Conservation (phyloP, 1,284 basidiomycete species). For the Pseudozyma sp. region DNA sequence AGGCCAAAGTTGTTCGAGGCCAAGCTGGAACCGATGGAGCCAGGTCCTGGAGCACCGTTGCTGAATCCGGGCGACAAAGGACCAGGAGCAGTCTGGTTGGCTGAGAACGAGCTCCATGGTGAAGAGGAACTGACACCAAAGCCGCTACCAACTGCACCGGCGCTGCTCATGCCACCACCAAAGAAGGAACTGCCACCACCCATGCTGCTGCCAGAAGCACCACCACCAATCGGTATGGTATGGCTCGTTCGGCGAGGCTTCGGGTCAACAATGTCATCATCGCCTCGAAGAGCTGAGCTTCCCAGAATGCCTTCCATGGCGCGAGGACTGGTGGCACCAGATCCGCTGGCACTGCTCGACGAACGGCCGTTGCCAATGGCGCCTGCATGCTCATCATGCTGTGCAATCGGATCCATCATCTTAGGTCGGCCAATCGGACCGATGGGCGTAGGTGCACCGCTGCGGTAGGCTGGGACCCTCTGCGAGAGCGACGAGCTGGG, state of each 20-base stretch:
- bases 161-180: constrained; percentile 25
- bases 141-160: constrained; percentile 37
- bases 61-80: constrained; percentile 39
- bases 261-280: constrained; percentile 67
- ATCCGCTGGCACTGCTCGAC: constrained; percentile 47
- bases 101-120: constrained; percentile 50
- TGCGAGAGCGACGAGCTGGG: constrained; percentile 50
- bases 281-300: constrained; percentile 66
- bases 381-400: constrained; percentile 40
- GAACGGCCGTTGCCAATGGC: constrained; percentile 43
- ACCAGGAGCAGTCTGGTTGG: constrained; percentile 39
- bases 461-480: constrained; percentile 40
- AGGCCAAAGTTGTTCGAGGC: constrained; percentile 29
- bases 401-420: constrained; percentile 37
- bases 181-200: constrained; percentile 45
- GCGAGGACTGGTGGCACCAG: constrained; percentile 42
- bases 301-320: constrained; percentile 65
- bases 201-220: constrained; percentile 35
- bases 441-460: constrained; percentile 54
- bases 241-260: constrained; percentile 57
- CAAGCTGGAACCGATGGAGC: constrained; percentile 30
- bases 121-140: constrained; percentile 44
- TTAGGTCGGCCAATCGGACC: constrained; percentile 67
- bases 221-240: constrained; percentile 52
- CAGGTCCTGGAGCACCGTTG: constrained; percentile 28